Evolutionary conservation across 805 yeast genomes (phyloP).

Genomic region (Blastobotrys parvus): DNA sequence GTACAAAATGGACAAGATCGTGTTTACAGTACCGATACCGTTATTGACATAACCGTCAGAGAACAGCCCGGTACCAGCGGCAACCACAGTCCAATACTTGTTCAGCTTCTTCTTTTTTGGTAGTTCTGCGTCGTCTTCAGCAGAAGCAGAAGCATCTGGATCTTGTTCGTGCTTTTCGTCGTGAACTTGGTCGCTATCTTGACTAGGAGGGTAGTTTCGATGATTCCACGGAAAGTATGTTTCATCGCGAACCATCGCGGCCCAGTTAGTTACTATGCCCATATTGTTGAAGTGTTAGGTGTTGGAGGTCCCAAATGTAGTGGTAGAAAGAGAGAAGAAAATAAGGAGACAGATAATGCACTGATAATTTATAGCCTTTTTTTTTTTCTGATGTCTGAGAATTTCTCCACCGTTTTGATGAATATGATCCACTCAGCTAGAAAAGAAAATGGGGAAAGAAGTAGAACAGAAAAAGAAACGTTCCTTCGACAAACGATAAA

Average conservation of each 20-base stretch:
- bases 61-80: conserved; percentile 88
- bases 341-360: not conserved
- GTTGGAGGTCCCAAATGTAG: not conserved
- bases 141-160: not conserved
- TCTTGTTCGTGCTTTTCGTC: not conserved
- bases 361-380: not conserved
- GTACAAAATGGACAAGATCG: conserved; percentile 60
- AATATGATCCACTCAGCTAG: too few relatives aligned
- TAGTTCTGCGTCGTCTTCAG: not conserved
- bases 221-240: conserved; percentile 6
- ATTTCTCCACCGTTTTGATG: not conserved
- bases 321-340: not conserved
- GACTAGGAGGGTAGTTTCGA: not conserved
- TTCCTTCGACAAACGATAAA: too few relatives aligned
- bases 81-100: conserved; percentile 59
- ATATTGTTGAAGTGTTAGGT: not conserved
- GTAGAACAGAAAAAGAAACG: too few relatives aligned
- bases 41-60: conserved; percentile 91
- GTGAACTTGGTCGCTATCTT: not conserved
- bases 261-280: conserved; percentile 7
- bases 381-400: not conserved
- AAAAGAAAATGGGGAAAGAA: too few relatives aligned
- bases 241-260: conserved; percentile 6
- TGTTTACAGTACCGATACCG: conserved; percentile 67
- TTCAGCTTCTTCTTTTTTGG: conserved; percentile 8